Conservation (phyloP, 352 stramenopile genomes). For the Phytophthora fragariaefolia region DNA sequence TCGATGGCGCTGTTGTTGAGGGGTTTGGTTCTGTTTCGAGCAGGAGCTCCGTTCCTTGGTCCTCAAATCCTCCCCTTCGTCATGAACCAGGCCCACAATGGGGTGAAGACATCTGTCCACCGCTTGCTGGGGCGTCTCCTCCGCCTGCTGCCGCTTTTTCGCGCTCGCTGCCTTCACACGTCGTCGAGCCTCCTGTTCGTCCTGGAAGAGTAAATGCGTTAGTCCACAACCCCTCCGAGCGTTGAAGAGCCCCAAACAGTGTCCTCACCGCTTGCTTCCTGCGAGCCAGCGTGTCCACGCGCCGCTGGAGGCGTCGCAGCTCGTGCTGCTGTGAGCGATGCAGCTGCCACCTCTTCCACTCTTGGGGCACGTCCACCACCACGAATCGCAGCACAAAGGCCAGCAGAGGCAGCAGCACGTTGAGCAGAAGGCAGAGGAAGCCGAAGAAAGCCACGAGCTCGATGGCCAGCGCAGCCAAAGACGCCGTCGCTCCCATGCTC, state of each 20-base stretch:
- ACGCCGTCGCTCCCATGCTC: constrained; percentile 5
- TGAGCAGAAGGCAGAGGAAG: constrained; percentile 50
- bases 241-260: background rate
- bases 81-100: background rate
- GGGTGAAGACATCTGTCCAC: background rate
- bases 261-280: constrained; percentile 31
- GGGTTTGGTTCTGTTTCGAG: background rate
- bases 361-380: constrained; percentile 37
- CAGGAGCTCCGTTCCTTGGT: background rate
- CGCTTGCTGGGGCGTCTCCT: constrained; percentile 3
- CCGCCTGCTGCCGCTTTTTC: constrained; percentile 19
- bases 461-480: constrained; percentile 29
- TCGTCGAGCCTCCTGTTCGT: constrained; percentile 34
- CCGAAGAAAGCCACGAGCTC: constrained; percentile 58
- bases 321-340: constrained; percentile 50
- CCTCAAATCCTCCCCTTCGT: background rate
- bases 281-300: constrained; percentile 35
- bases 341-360: constrained; percentile 48
- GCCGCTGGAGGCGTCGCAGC: constrained; percentile 41
- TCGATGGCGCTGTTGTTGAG: constrained; percentile 33
- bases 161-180: constrained; percentile 17
- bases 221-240: background rate
- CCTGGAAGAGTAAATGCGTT: constrained; percentile 14
- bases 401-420: constrained; percentile 45
- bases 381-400: constrained; percentile 39